Evolutionary conservation across 495 filamentous ascomycete species (phyloP), one percentile per base, ranked within the genome.

Genomic region (Hypoxylon subgilvum): DNA sequence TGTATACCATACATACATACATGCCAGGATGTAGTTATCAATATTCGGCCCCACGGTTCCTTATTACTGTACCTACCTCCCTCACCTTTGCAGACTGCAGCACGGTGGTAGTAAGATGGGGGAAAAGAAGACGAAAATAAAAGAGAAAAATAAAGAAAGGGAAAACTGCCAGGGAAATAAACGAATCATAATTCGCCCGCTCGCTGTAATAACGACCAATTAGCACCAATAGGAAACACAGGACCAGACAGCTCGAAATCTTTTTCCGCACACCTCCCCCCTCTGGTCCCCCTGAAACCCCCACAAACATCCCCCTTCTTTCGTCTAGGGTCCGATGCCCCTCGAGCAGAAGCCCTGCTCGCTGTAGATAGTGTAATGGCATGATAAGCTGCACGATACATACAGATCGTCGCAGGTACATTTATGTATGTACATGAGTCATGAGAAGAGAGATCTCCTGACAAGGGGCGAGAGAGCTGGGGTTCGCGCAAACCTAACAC

Each of bases 171-270:
- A n/a, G n/a, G n/a, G n/a, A n/a, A n/a, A n/a, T n/a, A n/a, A 51
- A 47, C 61, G 61, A 64, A 64, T 64, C 61, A 64, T 44, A 64
- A 64, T 59, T 59, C 54, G 61, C 49, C 60, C 42, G 39, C 48
- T 23, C 34, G 44, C 54, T 45, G 45, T 31, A 64, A 64, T 64
- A 64, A 54, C 46, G 44, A 46, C 54, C 50, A 63, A 63, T 63
- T 42, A 57, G 27, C 52, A 57, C 19, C 46, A 48, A 50, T 57
- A 22, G 39, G 44, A 59, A 44, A 51, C 31, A 49, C 50, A 32
- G 36, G 53, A 13, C 31, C 31, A 3, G 31, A 12, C 31, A 35
- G 31, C 13, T 38, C 4, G 10, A 38, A 38, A 38, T 38, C 35
- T 40, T 31, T 22, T n/a, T 44, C 28, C 17, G 13, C 16, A 5